Conservation (phyloP, 2,329 filamentous ascomycete species). For the Metarhizium rileyi region DNA sequence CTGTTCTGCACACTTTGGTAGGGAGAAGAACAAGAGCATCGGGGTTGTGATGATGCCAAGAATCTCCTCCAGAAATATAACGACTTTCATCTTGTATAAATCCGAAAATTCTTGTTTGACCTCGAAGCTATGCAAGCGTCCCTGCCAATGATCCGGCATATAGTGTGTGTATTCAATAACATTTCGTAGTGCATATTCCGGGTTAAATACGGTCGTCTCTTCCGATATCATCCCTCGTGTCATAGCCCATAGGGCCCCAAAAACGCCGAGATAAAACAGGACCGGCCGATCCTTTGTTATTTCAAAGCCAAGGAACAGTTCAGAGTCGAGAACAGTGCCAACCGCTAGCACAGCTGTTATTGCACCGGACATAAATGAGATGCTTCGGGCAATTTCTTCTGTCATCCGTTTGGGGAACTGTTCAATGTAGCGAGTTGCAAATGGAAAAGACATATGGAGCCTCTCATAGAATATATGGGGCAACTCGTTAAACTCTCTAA, state of each 20-base stretch:
- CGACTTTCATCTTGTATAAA: conserved; percentile 83
- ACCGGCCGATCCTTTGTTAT: conserved; percentile 81
- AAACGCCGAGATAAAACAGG: conserved; percentile 79
- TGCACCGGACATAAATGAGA: conserved; percentile 81
- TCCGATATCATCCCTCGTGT: conserved; percentile 78
- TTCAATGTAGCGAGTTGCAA: conserved; percentile 83
- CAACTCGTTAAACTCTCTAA: conserved; percentile 95
- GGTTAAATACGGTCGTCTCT: conserved; percentile 83
- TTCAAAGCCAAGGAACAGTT: conserved; percentile 85
- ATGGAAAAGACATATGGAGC: conserved; percentile 89
- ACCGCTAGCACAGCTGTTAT: conserved; percentile 77
- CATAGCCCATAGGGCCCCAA: conserved; percentile 74
- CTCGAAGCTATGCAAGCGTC: conserved; percentile 84
- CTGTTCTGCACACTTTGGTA: conserved; percentile 82
- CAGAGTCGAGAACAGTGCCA: conserved; percentile 78
- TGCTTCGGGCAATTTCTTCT: conserved; percentile 71
- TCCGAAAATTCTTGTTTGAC: conserved; percentile 83
- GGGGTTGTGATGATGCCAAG: conserved; percentile 88
- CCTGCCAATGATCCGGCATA: conserved; percentile 79
- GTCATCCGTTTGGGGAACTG: conserved; percentile 96
- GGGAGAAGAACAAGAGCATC: conserved; percentile 74
- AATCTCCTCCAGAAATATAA: conserved; percentile 89
- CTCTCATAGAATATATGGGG: conserved; percentile 85
- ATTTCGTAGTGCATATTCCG: conserved; percentile 76
- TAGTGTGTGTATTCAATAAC: conserved; percentile 93